These are phyloP conservation scores for Periconia macrospinosa DNA, from an alignment of 2,329 filamentous ascomycete genomes.

Conservation along the genomic window DNA sequence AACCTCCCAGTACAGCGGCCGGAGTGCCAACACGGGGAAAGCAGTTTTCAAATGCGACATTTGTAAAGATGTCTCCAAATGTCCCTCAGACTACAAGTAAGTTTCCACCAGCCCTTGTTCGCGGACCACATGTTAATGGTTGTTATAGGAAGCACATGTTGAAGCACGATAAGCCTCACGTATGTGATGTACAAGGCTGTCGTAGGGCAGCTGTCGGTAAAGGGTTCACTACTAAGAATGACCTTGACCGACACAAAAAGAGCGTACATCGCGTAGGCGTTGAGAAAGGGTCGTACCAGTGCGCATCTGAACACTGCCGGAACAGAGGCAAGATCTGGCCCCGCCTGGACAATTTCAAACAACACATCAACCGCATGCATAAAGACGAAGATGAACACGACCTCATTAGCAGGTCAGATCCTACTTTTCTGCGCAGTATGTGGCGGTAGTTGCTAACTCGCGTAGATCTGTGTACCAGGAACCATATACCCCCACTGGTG, in stretches of 20 bases:
- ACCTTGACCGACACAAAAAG: conserved; percentile 76
- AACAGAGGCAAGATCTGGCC: conserved; percentile 73
- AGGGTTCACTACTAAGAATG: conserved; percentile 80
- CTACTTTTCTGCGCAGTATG: not conserved
- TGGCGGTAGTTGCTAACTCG: conserved; percentile 11
- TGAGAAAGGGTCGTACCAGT: conserved; percentile 58
- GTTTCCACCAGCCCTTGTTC: conserved; percentile 9
- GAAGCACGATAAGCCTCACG: conserved; percentile 69
- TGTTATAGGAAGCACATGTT: conserved; percentile 71
- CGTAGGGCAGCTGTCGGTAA: conserved; percentile 46
- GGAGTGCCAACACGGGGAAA: conserved; percentile 21
- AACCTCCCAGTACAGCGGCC: conserved; percentile 27
- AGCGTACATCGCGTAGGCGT: conserved; percentile 65
- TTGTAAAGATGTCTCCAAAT: conserved; percentile 32
- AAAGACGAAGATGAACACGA: conserved; percentile 46
- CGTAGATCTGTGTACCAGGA: conserved; percentile 26
- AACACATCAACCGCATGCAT: conserved; percentile 75
- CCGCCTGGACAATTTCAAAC: conserved; percentile 82
- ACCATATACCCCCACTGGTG: conserved; percentile 6
- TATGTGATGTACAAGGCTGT: conserved; percentile 64
- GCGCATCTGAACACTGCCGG: conserved; percentile 59
- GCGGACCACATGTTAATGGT: conserved; percentile 11
- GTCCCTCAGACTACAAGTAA: conserved; percentile 42
- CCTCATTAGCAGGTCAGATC: conserved; percentile 51
- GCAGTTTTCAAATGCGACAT: conserved; percentile 15